A percentile compares a stretch with the other conserved stretches of the same genome.
phyloP scores from a whole-genome alignment of 78 protist genomes.

The Monocercomonoides exilis region DNA sequence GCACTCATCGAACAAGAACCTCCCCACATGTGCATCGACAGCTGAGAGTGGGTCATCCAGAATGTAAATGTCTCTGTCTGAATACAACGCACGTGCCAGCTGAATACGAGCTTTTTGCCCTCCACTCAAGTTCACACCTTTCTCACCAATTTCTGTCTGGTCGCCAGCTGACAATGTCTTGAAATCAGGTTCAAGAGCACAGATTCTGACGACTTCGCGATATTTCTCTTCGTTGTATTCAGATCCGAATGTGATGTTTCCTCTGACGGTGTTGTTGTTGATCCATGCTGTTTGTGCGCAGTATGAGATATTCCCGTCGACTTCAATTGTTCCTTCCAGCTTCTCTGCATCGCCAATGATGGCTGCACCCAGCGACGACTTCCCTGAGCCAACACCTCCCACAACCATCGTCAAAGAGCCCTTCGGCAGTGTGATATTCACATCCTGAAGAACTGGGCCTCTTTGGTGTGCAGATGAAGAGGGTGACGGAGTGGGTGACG shows the following conservation, averaged over 20 bases:
- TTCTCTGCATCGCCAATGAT: too few species aligned
- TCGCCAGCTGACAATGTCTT: conserved; percentile 35
- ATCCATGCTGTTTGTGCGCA: conserved; percentile 55
- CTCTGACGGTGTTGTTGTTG: conserved; percentile 67
- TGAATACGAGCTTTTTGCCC: conserved; percentile 43
- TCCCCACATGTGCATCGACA: conserved; percentile 69
- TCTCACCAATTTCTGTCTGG: conserved; percentile 49
- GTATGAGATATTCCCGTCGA: conserved; percentile 11
- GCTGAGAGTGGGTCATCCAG: conserved; percentile 71
- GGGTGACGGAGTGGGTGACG: too few species aligned
- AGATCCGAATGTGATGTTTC: conserved; percentile 68
- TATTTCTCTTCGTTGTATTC: conserved; percentile 37
- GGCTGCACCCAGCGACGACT: too few species aligned
- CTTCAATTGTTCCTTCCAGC: neutral
- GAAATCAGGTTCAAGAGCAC: conserved; percentile 53
- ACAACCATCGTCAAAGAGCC: too few species aligned
- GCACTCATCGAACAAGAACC: neutral
- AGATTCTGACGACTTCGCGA: neutral
- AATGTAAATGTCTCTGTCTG: conserved; percentile 31
- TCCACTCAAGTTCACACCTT: conserved; percentile 45
- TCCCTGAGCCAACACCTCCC: too few species aligned
- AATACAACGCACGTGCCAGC: conserved; percentile 86
- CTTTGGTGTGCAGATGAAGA: too few species aligned
- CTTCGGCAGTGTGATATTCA: too few species aligned
- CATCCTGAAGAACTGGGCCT: too few species aligned